A percentile compares a stretch with the other conserved stretches of the same genome.
These are phyloP conservation scores for Passalora sequoiae DNA, from an alignment of 2,329 filamentous ascomycete species.

Conservation along the genomic window DNA sequence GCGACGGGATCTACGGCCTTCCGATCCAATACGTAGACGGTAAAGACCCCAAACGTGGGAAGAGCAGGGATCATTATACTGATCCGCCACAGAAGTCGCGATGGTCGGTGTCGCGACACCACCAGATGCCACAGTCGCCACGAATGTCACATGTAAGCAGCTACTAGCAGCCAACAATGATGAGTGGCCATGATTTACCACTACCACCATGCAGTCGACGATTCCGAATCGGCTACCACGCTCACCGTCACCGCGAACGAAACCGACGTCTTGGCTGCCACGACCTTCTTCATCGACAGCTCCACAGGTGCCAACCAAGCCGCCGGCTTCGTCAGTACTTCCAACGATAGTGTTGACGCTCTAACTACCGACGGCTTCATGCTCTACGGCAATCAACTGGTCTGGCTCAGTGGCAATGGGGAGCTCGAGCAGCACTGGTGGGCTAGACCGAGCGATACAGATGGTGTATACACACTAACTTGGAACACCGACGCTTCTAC, in stretches of 20 bases:
- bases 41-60: too few relatives aligned
- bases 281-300: conserved; percentile 4
- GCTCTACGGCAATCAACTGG: conserved; percentile 4
- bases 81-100: not conserved
- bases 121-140: not conserved
- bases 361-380: conserved; percentile 1
- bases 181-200: not conserved
- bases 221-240: not conserved
- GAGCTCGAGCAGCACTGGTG: not conserved
- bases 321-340: conserved; percentile 1
- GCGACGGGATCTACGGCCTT: conserved; percentile 4
- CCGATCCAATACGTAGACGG: not conserved
- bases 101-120: not conserved
- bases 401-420: not conserved
- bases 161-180: too few relatives aligned
- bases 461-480: conserved; percentile 1
- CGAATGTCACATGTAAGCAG: conserved; percentile 5
- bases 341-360: not conserved
- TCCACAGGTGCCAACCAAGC: conserved; percentile 1
- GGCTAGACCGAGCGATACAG: not conserved
- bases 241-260: conserved; percentile 3
- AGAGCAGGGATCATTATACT: not conserved
- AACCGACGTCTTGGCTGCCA: not conserved
- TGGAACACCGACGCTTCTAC: conserved; percentile 2
- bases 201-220: conserved; percentile 2